These are phyloP conservation scores for Lactifluus subvellereus DNA, from an alignment of 768 basidiomycete species.

Conservation along the genomic window DNA sequence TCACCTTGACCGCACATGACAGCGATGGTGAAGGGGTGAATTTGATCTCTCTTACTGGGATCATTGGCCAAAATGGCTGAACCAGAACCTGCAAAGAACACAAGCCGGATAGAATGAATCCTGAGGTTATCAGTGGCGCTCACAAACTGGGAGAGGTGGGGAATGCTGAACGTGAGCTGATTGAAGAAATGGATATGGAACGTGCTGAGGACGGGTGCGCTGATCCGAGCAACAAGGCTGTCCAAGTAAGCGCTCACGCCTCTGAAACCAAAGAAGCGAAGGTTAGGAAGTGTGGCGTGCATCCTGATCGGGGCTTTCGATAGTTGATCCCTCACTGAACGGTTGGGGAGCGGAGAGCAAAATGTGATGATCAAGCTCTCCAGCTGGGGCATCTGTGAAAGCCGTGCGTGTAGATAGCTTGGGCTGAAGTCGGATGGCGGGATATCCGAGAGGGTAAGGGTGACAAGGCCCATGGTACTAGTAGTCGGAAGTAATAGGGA, in stretches of 20 bases:
- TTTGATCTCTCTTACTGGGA: background rate
- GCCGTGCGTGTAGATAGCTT: background rate
- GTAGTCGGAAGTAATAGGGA: background rate
- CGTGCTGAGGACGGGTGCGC: background rate
- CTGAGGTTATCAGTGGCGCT: background rate
- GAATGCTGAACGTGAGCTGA: background rate
- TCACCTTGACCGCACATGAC: background rate
- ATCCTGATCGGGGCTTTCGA: background rate
- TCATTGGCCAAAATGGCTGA: background rate
- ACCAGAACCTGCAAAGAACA: background rate
- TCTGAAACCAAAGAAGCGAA: background rate
- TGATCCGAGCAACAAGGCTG: background rate
- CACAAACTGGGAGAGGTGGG: background rate
- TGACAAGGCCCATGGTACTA: background rate
- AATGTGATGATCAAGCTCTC: background rate
- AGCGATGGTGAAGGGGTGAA: background rate
- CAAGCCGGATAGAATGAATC: background rate
- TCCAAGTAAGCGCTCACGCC: background rate
- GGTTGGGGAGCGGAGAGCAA: background rate
- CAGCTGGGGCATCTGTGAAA: background rate
- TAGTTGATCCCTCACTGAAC: background rate
- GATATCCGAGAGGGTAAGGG: background rate
- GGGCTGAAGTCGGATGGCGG: too few species aligned
- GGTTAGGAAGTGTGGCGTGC: background rate
- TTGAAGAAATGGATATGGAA: background rate